Conservation (phyloP, 2,329 filamentous ascomycete genomes). For the Emergomyces pasteurianus region DNA sequence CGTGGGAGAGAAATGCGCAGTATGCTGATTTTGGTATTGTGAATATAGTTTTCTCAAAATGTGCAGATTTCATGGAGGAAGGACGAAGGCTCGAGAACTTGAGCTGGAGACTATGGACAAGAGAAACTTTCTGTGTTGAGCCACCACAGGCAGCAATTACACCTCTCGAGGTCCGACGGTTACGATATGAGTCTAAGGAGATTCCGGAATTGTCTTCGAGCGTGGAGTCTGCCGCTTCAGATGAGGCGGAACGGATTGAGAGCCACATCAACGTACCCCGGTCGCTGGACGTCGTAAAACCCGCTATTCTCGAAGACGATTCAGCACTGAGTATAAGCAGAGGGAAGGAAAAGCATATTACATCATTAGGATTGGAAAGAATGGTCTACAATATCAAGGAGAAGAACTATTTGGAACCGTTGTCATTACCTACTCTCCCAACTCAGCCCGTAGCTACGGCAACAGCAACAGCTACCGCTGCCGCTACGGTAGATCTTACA, state of each 20-base stretch:
- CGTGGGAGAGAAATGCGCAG: not conserved
- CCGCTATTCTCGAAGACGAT: slow-evolving; percentile 39
- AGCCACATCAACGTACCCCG: slow-evolving; percentile 46
- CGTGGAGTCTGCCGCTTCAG: slow-evolving; percentile 57
- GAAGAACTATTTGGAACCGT: slow-evolving; percentile 53
- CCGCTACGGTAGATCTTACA: slow-evolving; percentile 32
- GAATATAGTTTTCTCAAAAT: slow-evolving; percentile 75
- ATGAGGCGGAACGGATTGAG: slow-evolving; percentile 45
- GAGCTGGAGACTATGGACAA: slow-evolving; percentile 89
- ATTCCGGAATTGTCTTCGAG: slow-evolving; percentile 65
- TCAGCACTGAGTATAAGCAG: slow-evolving; percentile 54
- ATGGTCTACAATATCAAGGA: slow-evolving; percentile 89
- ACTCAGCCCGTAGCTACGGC: slow-evolving; percentile 6
- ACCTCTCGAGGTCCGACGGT: slow-evolving; percentile 27
- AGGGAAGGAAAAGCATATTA: slow-evolving; percentile 74
- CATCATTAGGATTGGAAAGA: slow-evolving; percentile 83
- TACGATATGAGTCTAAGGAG: slow-evolving; percentile 37
- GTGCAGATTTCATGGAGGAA: slow-evolving; percentile 86
- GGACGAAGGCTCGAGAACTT: slow-evolving; percentile 88
- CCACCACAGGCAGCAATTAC: slow-evolving; percentile 38
- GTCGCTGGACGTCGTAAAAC: slow-evolving; percentile 58
- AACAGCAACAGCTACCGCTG: slow-evolving; percentile 22
- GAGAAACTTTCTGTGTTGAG: slow-evolving; percentile 82
- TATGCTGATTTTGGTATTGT: not conserved
- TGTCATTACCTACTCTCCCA: slow-evolving; percentile 32